A percentile compares a stretch with the other conserved stretches of the same genome.
Evolutionary conservation across 768 basidiomycete species (phyloP).

Genomic region (Hygrophorus russula): DNA sequence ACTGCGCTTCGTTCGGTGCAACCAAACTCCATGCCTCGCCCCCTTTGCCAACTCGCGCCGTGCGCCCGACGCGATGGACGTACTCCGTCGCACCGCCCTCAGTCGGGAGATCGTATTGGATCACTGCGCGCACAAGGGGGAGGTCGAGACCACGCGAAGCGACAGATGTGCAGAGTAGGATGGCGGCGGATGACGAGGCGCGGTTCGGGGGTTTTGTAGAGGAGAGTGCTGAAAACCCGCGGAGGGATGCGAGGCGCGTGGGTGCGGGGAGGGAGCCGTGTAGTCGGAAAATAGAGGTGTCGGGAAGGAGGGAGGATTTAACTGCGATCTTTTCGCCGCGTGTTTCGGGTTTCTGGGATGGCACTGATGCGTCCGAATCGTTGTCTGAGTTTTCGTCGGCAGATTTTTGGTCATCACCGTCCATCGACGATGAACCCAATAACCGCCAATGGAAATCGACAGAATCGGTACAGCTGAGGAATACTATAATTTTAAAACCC

Average conservation of each 20-base stretch:
- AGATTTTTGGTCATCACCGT: constrained; percentile 17
- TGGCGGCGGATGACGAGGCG: constrained; percentile 34
- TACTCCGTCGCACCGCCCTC: constrained; percentile 96
- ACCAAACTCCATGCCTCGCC: constrained; percentile 96
- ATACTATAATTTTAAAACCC: constrained; percentile 79
- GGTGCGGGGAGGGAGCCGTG: constrained; percentile 86
- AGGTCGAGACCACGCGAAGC: constrained; percentile 97
- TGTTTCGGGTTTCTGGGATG: constrained; percentile 11
- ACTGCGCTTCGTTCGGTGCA: constrained; percentile 73
- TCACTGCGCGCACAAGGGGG: constrained; percentile 84
- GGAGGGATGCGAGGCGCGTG: constrained; percentile 74
- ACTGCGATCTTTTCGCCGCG: constrained; percentile 39
- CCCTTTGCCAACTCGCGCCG: constrained; percentile 90
- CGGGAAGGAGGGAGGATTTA: constrained; percentile 69
- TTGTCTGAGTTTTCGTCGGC: constrained; percentile 14
- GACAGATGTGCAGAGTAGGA: constrained; percentile 92
- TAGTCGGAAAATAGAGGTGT: constrained; percentile 73
- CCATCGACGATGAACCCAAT: constrained; percentile 65
- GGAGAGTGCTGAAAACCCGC: constrained; percentile 54
- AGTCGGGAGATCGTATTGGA: constrained; percentile 96
- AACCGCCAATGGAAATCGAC: constrained; percentile 95
- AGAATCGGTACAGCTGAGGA: constrained; percentile 94
- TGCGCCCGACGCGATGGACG: constrained; percentile 92
- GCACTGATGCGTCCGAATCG: constrained; percentile 14
- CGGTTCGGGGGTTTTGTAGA: constrained; percentile 17